Evolutionary conservation across 306 rosid genomes (phyloP), one percentile per base, ranked within the genome.

Genomic region (Vachellia collinsii): DNA sequence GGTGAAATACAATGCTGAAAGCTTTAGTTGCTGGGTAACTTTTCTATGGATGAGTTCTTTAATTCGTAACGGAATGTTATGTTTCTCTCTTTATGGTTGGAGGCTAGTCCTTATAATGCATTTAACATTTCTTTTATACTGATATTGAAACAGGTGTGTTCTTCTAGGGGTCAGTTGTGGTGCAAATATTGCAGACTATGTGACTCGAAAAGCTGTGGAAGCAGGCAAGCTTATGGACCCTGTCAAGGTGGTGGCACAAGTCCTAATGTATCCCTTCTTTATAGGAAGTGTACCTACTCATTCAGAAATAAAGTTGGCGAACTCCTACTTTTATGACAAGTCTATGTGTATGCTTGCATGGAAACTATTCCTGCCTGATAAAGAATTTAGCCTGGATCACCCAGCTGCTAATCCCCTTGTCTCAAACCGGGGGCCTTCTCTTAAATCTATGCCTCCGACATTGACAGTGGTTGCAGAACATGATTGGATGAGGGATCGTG

Each of bases 401-500:
- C 94, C 92, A 53, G 96, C 93, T 1, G 97, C 99, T 54, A 95
- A 93, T 83, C 99, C 98, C 48, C 91, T 95, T 11, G 80, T 88
- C 80, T 89, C 93, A 20, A 88, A 86, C 61, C 84, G 88, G 70
- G 89, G 92, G 5, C 99, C 94, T 44, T 93, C 98, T 84, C 78
- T 95, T 70, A 93, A 90, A 81, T 88, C 76, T 73, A 93, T 93
- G 98, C 99, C 99, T 48, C 99, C 98, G 6, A 93, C 99, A 61
- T 84, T 93, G 70, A 93, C 98, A 42, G 92, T 95, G 34, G 98
- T 93, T 74, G 99, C 99, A 14, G 97, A 95, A 83, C 98, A 72
- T 47, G 99, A 93, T 76, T 95, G 98, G 98, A 95, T 95, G 99
- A 87, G 97, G 86, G 99, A 95, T 79, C 93, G 98, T 8, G 99